These are phyloP conservation scores for Cladobotryum protrusum DNA, from an alignment of 2,329 filamentous ascomycete genomes.

Conservation along the genomic window DNA sequence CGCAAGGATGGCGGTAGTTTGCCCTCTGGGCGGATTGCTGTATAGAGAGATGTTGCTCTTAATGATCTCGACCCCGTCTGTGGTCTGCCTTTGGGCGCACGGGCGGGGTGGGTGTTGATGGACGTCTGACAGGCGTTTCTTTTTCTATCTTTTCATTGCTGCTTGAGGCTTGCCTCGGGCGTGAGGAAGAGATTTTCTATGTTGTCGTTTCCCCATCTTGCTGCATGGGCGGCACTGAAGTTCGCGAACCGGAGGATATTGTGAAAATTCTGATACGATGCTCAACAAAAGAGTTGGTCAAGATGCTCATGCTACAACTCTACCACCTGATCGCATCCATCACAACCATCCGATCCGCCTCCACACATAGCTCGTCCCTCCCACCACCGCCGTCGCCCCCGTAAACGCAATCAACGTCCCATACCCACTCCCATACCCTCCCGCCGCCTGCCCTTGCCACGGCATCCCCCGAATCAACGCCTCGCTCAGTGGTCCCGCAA, in stretches of 20 bases:
- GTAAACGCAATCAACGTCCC: conserved; percentile 30
- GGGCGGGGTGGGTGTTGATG: conserved; percentile 74
- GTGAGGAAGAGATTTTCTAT: conserved; percentile 44
- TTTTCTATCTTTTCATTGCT: conserved; percentile 53
- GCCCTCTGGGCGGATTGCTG: conserved; percentile 35
- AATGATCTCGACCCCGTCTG: conserved; percentile 84
- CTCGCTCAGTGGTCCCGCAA: conserved; percentile 51
- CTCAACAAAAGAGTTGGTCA: not conserved
- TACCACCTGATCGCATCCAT: conserved; percentile 3
- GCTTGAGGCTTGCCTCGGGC: conserved; percentile 38
- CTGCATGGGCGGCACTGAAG: no score
- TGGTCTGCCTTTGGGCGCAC: conserved; percentile 71
- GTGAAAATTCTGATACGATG: not conserved
- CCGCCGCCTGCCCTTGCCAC: conserved; percentile 30
- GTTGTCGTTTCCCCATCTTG: not conserved
- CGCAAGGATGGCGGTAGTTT: conserved; percentile 53
- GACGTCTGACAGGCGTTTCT: conserved; percentile 74
- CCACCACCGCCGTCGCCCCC: conserved; percentile 24
- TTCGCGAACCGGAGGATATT: no score
- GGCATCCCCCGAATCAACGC: conserved; percentile 40
- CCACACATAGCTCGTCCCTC: conserved; percentile 26
- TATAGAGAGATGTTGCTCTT: conserved; percentile 69
- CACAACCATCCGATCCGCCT: conserved; percentile 27
- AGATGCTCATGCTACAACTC: not conserved
- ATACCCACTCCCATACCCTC: conserved; percentile 28